Conservation (phyloP, 2,329 filamentous ascomycete species). For the Rhynchosporium secalis region DNA sequence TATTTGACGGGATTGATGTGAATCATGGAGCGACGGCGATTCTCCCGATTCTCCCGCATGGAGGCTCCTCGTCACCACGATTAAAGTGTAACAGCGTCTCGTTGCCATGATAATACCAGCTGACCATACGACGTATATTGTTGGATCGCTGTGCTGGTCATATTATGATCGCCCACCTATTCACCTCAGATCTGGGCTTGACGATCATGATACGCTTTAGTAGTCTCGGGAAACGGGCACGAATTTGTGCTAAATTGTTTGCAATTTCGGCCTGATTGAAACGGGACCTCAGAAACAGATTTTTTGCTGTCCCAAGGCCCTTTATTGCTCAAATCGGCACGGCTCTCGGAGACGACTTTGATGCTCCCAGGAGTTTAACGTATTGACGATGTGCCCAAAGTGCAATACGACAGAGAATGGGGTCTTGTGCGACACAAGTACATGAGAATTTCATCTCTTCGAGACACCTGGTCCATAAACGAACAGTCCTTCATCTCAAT, state of each 20-base stretch:
- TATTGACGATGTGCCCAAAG: constrained; percentile 16
- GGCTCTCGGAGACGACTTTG: constrained; percentile 18
- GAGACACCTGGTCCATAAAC: constrained; percentile 14
- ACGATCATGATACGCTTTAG: constrained; percentile 18
- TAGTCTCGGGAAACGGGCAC: constrained; percentile 25
- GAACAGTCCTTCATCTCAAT: constrained; percentile 17
- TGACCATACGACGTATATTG: constrained; percentile 19
- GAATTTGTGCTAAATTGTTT: constrained; percentile 27
- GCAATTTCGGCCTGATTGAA: constrained; percentile 20
- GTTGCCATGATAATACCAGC: constrained; percentile 20
- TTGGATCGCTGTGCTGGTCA: constrained; percentile 16
- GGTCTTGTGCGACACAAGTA: constrained; percentile 16
- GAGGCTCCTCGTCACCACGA: constrained; percentile 21
- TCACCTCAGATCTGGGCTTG: constrained; percentile 5
- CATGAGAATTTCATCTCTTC: constrained; percentile 15
- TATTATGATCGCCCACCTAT: not conserved
- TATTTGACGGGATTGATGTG: constrained; percentile 19
- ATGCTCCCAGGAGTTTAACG: constrained; percentile 18
- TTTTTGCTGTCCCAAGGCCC: not conserved
- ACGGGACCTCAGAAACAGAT: constrained; percentile 17
- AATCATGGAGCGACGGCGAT: constrained; percentile 26
- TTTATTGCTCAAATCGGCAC: constrained; percentile 19
- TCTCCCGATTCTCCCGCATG: constrained; percentile 29
- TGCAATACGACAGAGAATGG: constrained; percentile 8
- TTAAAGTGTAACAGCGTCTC: constrained; percentile 23